Base-by-base conservation (phyloP, 371 early-diverging fungal species). In the Mucor velutinosus region DNA sequence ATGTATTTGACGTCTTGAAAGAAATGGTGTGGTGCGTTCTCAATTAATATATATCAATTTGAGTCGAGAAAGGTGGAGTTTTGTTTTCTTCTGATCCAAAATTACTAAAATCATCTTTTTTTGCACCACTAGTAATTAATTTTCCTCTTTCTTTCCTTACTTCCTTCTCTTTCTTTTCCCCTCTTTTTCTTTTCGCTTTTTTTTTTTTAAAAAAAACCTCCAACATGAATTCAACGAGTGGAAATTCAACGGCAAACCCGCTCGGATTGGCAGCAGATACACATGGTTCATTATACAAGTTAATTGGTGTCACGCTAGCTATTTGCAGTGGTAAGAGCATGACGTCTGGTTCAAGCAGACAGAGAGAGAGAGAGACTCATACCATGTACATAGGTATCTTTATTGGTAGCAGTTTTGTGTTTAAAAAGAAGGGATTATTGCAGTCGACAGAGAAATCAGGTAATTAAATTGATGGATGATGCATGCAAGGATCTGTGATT, bases 391-490 rank as follows among this genome's bases (percentile, higher is more conserved):
- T 8, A 83, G 92, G 94, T 47, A 47, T 90, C 39, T 93, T 97
- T 74, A 97, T 97, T 66, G 98, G 98, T 19, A 75, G 90, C 37
- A 91, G 92, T 64, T 95, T 95, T 76, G 94, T 98, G 32, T 81
- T 98, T 60, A 97, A 96, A 75, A 98, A 98, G 81, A 94, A 91
- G 71, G 98, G 96, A 10, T 84, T 97, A 17, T 67, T 94, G 58
- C 81, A 91, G 72, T 88, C 94, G 5, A 86, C 83, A 64, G 86
- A 81, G 27, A 72, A 82, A 66, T 80, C 86, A 73, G 90, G 86
- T 85, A 67, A 58, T 41, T 19, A 35, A 47, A 21, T 43, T 32
- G 12, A 37, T 45, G 11, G 11, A 64, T 58, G 51, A 37, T n/a
- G 17, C 19, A 58, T 32, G 37, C 37, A 17, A 17, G 37, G 14